phyloP scores from a whole-genome alignment of 2,329 filamentous ascomycete genomes.

The Ophiostoma ulmi region DNA sequence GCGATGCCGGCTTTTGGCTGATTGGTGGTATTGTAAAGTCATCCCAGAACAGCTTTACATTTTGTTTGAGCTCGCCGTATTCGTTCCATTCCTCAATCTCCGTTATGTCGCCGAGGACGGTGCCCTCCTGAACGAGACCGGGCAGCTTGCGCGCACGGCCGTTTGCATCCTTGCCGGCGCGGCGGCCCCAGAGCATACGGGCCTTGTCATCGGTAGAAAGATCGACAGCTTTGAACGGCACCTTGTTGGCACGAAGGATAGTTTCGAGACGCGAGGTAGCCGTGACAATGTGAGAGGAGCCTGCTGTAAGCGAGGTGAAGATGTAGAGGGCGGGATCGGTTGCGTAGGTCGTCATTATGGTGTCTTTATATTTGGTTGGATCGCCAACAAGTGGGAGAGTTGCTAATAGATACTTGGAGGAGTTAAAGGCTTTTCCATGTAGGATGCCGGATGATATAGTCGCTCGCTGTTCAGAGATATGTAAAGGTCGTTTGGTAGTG shows the following conservation, averaged over 20 bases:
- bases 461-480: not conserved
- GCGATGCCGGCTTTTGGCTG: slow-evolving; percentile 46
- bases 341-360: slow-evolving; percentile 39
- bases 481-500: not conserved
- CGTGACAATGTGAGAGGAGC: slow-evolving; percentile 92
- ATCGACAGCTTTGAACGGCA: slow-evolving; percentile 90
- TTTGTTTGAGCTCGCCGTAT: slow-evolving; percentile 87
- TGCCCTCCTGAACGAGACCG: slow-evolving; percentile 78
- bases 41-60: slow-evolving; percentile 66
- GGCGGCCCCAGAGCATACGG: slow-evolving; percentile 79
- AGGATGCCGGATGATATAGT: not conserved
- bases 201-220: slow-evolving; percentile 85
- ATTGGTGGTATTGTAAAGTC: slow-evolving; percentile 55
- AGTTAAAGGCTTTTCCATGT: not conserved
- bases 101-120: slow-evolving; percentile 80
- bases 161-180: slow-evolving; percentile 64
- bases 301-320: slow-evolving; percentile 92
- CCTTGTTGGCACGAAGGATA: slow-evolving; percentile 88
- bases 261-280: slow-evolving; percentile 94
- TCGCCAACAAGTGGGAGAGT: not conserved
- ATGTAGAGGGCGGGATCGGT: slow-evolving; percentile 77
- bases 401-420: not conserved
- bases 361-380: too few species aligned
- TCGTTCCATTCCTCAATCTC: slow-evolving; percentile 99
- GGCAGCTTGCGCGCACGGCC: slow-evolving; percentile 72